These are phyloP conservation scores for Ilex asprella DNA, from an alignment of 257 asterid species.

Conservation along the genomic window DNA sequence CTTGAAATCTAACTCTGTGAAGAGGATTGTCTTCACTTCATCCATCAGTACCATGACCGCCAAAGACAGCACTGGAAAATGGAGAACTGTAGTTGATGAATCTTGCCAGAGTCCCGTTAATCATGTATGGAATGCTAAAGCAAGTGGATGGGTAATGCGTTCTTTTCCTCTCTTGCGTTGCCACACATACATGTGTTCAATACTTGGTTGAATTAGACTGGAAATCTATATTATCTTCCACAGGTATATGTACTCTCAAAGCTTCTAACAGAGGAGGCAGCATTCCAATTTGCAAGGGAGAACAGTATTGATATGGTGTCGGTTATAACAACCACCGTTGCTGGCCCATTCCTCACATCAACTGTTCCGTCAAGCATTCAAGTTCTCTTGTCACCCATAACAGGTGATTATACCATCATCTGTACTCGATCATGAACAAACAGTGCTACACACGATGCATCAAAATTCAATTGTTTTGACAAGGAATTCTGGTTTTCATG, in stretches of 20 bases:
- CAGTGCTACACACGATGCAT: no score
- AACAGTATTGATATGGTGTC: conserved; percentile 64
- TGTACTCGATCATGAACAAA: not conserved
- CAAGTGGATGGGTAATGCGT: conserved; percentile 74
- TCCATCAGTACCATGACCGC: conserved; percentile 78
- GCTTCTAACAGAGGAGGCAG: conserved; percentile 69
- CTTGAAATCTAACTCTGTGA: conserved; percentile 36
- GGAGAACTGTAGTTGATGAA: conserved; percentile 62
- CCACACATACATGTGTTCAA: not conserved
- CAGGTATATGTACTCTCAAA: conserved; percentile 68
- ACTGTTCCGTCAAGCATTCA: conserved; percentile 68
- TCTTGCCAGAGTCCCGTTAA: conserved; percentile 42
- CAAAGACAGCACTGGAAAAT: conserved; percentile 50
- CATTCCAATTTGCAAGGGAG: conserved; percentile 55
- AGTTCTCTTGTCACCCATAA: conserved; percentile 66
- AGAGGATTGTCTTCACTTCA: conserved; percentile 63
- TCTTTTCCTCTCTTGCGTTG: not conserved
- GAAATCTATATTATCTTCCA: not conserved
- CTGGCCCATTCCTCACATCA: conserved; percentile 74
- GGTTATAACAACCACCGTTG: conserved; percentile 63
- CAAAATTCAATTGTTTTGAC: no score
- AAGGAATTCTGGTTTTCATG: no score
- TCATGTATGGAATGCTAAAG: conserved; percentile 51
- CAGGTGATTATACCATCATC: conserved; percentile 34
- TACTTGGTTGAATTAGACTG: no score